phyloP scores from a whole-genome alignment of 768 basidiomycete species.

The Tubosaeta brunneosetosa region DNA sequence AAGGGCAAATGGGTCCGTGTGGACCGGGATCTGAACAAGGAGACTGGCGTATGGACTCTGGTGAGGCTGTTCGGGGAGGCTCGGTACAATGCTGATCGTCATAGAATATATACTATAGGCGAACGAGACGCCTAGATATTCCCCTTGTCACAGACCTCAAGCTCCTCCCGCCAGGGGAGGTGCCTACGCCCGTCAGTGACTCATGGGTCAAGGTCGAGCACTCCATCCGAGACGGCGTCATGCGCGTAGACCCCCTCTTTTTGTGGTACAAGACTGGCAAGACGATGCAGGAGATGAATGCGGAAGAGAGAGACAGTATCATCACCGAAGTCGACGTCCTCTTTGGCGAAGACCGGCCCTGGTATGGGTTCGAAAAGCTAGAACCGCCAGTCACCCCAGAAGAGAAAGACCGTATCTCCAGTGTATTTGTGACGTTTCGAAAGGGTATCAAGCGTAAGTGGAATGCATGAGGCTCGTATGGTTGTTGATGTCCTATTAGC shows the following conservation, averaged over 20 bases:
- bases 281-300: slow-evolving; percentile 55
- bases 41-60: slow-evolving; percentile 54
- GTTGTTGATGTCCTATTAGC: slow-evolving; percentile 33
- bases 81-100: neutral
- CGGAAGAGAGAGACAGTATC: slow-evolving; percentile 52
- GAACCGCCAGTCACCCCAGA: slow-evolving; percentile 52
- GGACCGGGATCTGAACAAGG: slow-evolving; percentile 71
- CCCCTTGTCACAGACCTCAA: slow-evolving; percentile 71
- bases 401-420: slow-evolving; percentile 38
- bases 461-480: neutral
- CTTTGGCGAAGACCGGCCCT: slow-evolving; percentile 78
- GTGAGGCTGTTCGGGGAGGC: slow-evolving; percentile 35
- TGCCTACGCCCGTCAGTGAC: slow-evolving; percentile 41
- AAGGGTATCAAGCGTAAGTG: slow-evolving; percentile 68
- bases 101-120: slow-evolving; percentile 74
- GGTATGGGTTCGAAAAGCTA: slow-evolving; percentile 82
- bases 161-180: slow-evolving; percentile 54
- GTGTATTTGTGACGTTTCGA: slow-evolving; percentile 63
- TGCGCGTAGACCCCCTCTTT: slow-evolving; percentile 51
- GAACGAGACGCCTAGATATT: slow-evolving; percentile 78
- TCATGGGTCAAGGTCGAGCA: slow-evolving; percentile 62
- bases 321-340: slow-evolving; percentile 92
- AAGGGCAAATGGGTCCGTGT: slow-evolving; percentile 90
- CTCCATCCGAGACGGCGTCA: slow-evolving; percentile 63
- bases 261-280: slow-evolving; percentile 79